These are phyloP conservation scores for Entomortierella lignicola DNA, from an alignment of 192 early-diverging fungal species.

Conservation along the genomic window DNA sequence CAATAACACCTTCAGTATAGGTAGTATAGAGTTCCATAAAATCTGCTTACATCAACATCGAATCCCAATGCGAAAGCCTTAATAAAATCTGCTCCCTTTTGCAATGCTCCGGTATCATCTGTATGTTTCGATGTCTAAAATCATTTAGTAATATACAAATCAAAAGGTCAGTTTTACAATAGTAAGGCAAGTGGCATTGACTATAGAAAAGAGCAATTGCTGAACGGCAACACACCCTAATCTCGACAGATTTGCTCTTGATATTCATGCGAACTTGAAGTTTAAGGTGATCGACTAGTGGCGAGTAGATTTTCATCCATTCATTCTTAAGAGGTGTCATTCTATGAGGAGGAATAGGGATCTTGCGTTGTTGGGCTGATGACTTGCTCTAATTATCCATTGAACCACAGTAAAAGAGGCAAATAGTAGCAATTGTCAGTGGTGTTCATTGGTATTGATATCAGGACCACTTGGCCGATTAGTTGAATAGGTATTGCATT, in stretches of 20 bases:
- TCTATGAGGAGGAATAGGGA: conserved; percentile 95
- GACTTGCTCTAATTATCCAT: conserved; percentile 25
- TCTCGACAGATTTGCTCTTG: conserved; percentile 88
- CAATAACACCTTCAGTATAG: too few relatives aligned
- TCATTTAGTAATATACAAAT: background rate
- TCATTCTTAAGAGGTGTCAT: conserved; percentile 90
- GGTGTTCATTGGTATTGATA: too few relatives aligned
- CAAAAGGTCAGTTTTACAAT: background rate
- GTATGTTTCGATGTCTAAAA: conserved; percentile 83
- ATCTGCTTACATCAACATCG: conserved; percentile 72
- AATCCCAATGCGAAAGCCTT: conserved; percentile 95
- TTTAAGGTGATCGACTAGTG: conserved; percentile 95
- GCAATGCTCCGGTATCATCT: conserved; percentile 87
- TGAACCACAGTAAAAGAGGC: too few relatives aligned
- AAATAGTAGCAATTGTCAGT: background rate
- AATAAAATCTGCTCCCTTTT: conserved; percentile 98
- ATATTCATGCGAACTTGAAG: conserved; percentile 97
- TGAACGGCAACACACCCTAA: conserved; percentile 65
- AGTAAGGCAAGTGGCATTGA: background rate
- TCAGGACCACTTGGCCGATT: too few relatives aligned
- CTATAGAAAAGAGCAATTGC: background rate
- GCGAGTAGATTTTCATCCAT: conserved; percentile 97
- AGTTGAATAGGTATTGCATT: too few relatives aligned
- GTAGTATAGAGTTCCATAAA: too few relatives aligned
- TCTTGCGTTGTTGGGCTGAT: conserved; percentile 67